Evolutionary conservation across 192 early-diverging fungal species (phyloP).

Genomic region (Dimargaris cristalligena): DNA sequence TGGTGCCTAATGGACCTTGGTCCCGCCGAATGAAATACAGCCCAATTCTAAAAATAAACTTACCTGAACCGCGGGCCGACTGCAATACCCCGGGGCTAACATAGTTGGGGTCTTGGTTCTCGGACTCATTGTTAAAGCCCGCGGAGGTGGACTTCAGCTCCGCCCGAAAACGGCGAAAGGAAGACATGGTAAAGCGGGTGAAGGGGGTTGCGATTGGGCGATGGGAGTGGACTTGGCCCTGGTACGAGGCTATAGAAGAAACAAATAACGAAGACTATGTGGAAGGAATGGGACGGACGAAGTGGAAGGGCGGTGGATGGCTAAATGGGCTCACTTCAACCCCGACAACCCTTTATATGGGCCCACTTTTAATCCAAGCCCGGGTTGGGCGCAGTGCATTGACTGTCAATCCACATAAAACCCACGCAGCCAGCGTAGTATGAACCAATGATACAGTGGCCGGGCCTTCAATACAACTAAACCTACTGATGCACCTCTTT

Average conservation of each 20-base stretch:
- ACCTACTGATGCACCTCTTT: too few relatives aligned
- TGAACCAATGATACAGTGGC: too few relatives aligned
- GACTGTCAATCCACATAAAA: too few relatives aligned
- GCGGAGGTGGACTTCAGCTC: not conserved
- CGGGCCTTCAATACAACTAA: too few relatives aligned
- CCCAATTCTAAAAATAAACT: not conserved
- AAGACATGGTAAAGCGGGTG: not conserved
- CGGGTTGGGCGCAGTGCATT: too few relatives aligned
- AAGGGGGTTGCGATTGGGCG: too few relatives aligned
- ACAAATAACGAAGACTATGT: not conserved
- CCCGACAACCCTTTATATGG: too few relatives aligned
- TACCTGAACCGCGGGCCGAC: slow-evolving; percentile 6
- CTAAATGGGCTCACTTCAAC: too few relatives aligned
- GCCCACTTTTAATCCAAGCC: too few relatives aligned
- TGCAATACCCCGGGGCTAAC: not conserved
- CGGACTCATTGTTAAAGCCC: not conserved
- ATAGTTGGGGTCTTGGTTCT: not conserved
- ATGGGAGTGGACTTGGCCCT: too few relatives aligned
- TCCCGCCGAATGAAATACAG: not conserved
- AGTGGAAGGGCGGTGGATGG: too few relatives aligned
- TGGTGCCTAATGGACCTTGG: not conserved
- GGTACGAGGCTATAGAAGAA: not conserved
- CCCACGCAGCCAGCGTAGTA: too few relatives aligned
- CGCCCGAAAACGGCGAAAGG: not conserved
- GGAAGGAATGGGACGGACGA: not conserved